Evolutionary conservation across 108 stramenopile genomes (phyloP).

Genomic region (Craspedostauros australis): DNA sequence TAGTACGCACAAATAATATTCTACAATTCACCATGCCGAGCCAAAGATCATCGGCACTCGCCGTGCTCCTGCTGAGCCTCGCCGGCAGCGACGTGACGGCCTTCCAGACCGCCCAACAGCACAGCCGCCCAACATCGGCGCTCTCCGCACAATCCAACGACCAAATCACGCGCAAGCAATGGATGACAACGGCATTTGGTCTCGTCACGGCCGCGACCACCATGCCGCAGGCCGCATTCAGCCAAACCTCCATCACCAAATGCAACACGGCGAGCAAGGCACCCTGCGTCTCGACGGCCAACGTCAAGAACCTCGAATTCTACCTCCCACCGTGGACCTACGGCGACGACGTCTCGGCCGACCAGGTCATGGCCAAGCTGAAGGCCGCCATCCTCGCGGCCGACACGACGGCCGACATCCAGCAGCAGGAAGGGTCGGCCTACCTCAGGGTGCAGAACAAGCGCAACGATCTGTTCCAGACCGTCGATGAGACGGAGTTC

Average conservation of each 20-base stretch:
- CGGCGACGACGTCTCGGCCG: slow-evolving; percentile 29
- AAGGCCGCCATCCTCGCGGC: slow-evolving; percentile 58
- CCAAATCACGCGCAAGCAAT: background rate
- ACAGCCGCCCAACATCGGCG: background rate
- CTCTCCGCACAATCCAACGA: background rate
- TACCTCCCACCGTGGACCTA: slow-evolving; percentile 82
- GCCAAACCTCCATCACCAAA: slow-evolving; percentile 8
- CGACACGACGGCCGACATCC: slow-evolving; percentile 31
- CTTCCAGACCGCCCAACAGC: background rate
- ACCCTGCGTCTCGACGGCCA: slow-evolving; percentile 63
- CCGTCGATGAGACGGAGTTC: slow-evolving; percentile 62
- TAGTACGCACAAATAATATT: too few relatives aligned
- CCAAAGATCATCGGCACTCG: too few relatives aligned
- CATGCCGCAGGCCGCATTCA: background rate
- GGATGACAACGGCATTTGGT: background rate
- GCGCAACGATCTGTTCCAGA: slow-evolving; percentile 26
- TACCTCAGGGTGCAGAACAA: slow-evolving; percentile 51
- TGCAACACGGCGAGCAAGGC: slow-evolving; percentile 17
- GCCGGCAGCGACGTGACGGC: background rate
- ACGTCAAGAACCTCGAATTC: slow-evolving; percentile 50
- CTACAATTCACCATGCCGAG: too few relatives aligned
- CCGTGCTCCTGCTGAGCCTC: background rate
- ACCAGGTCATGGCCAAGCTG: slow-evolving; percentile 67
- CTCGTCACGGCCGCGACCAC: background rate
- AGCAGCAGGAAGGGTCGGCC: slow-evolving; percentile 41